Conservation (phyloP, 83 land plant genomes). For the Diphasiastrum complanatum region DNA sequence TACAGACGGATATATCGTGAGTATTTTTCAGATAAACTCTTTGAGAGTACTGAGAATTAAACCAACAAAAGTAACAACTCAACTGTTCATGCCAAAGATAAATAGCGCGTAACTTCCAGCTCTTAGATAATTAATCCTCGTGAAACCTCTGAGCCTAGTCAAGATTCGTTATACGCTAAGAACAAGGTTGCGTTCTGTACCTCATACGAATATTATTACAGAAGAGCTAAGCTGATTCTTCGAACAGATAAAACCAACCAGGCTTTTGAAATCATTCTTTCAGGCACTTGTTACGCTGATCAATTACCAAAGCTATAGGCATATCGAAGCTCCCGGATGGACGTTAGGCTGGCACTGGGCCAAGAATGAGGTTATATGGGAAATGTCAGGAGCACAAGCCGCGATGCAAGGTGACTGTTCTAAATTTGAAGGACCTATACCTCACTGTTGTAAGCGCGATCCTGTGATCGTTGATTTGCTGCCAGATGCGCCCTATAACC, state of each 20-base stretch:
- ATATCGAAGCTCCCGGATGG: slow-evolving; percentile 69
- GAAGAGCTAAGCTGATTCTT: no score
- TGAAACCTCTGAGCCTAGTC: no score
- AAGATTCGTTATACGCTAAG: no score
- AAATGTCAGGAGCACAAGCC: slow-evolving; percentile 55
- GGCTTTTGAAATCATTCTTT: neutral
- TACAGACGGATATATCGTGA: slow-evolving; percentile 59
- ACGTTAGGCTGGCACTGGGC: neutral
- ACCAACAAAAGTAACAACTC: no score
- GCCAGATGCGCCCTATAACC: slow-evolving; percentile 39
- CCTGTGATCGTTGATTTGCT: slow-evolving; percentile 48
- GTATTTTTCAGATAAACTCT: slow-evolving; percentile 2
- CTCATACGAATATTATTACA: no score
- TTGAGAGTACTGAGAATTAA: neutral
- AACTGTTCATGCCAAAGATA: no score
- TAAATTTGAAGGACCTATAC: slow-evolving; percentile 23
- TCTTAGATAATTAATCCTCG: no score
- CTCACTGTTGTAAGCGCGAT: slow-evolving; percentile 44
- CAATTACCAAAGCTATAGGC: slow-evolving; percentile 67
- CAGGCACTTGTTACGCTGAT: slow-evolving; percentile 75
- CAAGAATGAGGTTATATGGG: neutral
- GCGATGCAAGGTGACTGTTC: slow-evolving; percentile 65
- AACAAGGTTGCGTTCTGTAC: no score
- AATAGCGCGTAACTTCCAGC: no score
- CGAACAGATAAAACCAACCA: no score